Base-by-base conservation (phyloP, 768 basidiomycete genomes). In the Paxillus involutus region DNA sequence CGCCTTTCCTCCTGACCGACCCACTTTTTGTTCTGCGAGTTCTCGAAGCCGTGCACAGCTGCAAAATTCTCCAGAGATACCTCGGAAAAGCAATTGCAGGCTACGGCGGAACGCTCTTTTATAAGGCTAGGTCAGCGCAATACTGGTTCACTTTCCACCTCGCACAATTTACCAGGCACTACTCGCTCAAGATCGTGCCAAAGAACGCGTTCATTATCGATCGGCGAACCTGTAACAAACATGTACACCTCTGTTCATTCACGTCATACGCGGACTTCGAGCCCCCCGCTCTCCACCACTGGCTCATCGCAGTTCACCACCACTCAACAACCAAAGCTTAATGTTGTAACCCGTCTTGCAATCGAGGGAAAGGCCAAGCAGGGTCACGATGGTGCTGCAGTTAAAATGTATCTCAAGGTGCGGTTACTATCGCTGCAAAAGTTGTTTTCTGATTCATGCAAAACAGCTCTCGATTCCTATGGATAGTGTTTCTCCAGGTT, bases 341-440 rank as follows among this genome's bases (percentile, higher is more conserved):
- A 88, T 63, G 73, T 91, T 14, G 87, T 90, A 3, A 84, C 87
- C 44, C 85, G 86, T 47, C 78, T 91, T 32, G 84, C 83, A 21
- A 81, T 91, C 46, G 86, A 89, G 63, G 89, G 89, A 30, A 85
- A 83, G 69, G 83, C 84, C 19, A 86, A 82, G 68, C 79, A 80
- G 51, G 81, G 79, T 2, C 74, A 80, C 43, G 86, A 89, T 62
- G 85, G 83, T 37, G 87, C 81, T 35, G 73, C 80, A 16, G 80
- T 91, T 47, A 84, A 78, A 59, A 84, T 91, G 78, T 91, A 88
- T 71, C 77, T 92, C 59, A 91, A 88, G 77, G 89, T 88, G 55
- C 44, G 69, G 62, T 47, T 59, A 50, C 29, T 43, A 14, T 1
- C 44, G 29, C 16, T 2, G 6, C 35, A 1, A n/a, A 17, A 0